These are phyloP conservation scores for Emergomyces orientalis DNA, from an alignment of 2,329 filamentous ascomycete species.

Conservation along the genomic window DNA sequence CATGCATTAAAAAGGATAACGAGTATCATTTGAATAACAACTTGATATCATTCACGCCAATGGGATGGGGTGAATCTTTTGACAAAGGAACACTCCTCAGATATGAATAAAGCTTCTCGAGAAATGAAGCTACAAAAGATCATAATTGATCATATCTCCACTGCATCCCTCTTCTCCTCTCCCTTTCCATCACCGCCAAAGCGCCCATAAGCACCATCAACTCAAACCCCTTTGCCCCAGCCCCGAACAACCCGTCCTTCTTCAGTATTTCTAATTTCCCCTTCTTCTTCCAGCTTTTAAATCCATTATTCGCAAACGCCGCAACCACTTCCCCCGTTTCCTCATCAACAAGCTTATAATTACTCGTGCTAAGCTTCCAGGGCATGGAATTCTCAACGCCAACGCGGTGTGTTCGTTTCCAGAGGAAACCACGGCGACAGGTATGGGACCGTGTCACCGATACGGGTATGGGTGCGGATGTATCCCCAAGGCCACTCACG, in stretches of 20 bases:
- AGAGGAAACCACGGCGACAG: constrained; percentile 22
- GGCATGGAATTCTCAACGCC: constrained; percentile 22
- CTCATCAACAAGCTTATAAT: constrained; percentile 30
- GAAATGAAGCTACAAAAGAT: background rate
- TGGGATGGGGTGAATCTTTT: no score
- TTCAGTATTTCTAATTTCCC: constrained; percentile 26
- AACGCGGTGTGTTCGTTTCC: constrained; percentile 27
- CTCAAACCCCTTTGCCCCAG: constrained; percentile 23
- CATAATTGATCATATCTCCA: constrained; percentile 9
- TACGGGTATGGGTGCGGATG: background rate
- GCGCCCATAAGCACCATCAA: constrained; percentile 22
- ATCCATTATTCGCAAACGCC: constrained; percentile 23
- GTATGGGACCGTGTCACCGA: background rate
- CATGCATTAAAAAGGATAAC: no score
- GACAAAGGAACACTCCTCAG: background rate
- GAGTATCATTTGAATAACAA: no score
- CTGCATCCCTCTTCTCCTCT: constrained; percentile 9
- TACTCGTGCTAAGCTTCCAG: constrained; percentile 18
- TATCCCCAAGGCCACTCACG: background rate
- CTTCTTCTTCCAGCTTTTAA: constrained; percentile 24
- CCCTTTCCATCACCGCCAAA: constrained; percentile 6
- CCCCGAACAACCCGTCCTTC: constrained; percentile 8
- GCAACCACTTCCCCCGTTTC: constrained; percentile 23
- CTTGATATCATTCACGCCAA: no score
- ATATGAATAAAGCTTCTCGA: background rate